Percentiles rank a stretch among this genome's conserved stretches.
phyloP scores from a whole-genome alignment of 352 stramenopile genomes.

The Globisporangium emineosum region DNA sequence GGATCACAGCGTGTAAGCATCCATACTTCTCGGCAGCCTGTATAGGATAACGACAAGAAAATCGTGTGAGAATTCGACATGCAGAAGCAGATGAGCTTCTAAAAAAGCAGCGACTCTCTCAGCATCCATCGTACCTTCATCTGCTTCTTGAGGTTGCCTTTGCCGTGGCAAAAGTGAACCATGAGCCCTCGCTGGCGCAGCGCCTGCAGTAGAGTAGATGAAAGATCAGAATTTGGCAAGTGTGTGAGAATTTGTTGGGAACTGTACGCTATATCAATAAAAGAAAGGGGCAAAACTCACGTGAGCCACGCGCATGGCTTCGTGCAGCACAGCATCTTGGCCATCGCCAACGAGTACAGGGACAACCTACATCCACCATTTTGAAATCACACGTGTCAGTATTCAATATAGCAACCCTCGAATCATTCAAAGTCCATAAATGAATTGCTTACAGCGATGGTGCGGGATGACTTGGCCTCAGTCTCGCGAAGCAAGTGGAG shows the following conservation, averaged over 20 bases:
- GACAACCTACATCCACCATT: conserved; percentile 43
- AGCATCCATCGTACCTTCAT: conserved; percentile 60
- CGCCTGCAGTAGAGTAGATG: conserved; percentile 19
- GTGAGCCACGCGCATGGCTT: conserved; percentile 63
- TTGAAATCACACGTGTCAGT: neutral
- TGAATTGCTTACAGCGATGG: conserved; percentile 52
- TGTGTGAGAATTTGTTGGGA: neutral
- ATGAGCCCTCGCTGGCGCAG: conserved; percentile 56
- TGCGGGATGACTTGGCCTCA: conserved; percentile 14
- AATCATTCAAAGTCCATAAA: neutral
- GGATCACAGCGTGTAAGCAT: conserved; percentile 67
- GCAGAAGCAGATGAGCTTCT: neutral
- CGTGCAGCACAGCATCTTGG: conserved; percentile 45
- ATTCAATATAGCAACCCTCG: neutral
- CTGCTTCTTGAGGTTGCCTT: conserved; percentile 83
- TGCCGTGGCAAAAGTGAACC: conserved; percentile 83
- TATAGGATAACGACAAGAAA: neutral
- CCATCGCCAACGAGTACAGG: conserved; percentile 49
- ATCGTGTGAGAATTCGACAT: neutral
- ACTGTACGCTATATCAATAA: neutral
- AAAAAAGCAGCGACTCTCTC: neutral
- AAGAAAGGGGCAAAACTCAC: conserved; percentile 17
- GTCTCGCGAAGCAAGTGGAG: conserved; percentile 58
- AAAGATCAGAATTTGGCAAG: neutral
- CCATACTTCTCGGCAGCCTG: conserved; percentile 69